Percentiles rank a stretch among this genome's conserved stretches.
Conservation (phyloP, 1,284 basidiomycete species). For the Ganoderma lucidum region DNA sequence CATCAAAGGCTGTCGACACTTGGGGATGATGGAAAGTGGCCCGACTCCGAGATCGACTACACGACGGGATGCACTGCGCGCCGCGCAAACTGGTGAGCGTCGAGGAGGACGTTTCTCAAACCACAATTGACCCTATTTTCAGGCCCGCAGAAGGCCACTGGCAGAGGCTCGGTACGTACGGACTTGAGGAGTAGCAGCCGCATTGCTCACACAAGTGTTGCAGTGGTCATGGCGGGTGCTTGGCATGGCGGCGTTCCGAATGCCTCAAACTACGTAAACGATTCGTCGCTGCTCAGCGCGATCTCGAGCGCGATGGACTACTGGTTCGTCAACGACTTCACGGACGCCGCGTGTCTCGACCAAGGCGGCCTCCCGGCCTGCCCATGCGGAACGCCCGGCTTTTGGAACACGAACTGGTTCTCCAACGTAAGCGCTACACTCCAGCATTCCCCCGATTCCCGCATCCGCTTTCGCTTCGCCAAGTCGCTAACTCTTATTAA, state of each 20-base stretch:
- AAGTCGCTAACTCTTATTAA: background rate
- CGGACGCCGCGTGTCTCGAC: conserved; percentile 54
- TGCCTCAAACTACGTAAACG: conserved; percentile 48
- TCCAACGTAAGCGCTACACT: conserved; percentile 43
- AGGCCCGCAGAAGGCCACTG: conserved; percentile 68
- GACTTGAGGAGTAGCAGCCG: no score
- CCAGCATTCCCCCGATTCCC: background rate
- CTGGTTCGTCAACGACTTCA: conserved; percentile 72
- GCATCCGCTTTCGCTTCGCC: background rate
- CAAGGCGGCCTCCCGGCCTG: conserved; percentile 55
- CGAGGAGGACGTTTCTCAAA: background rate
- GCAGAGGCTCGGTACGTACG: conserved; percentile 59
- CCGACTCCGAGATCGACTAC: conserved; percentile 48
- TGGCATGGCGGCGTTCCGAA: conserved; percentile 60
- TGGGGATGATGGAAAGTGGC: conserved; percentile 61
- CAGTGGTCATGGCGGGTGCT: conserved; percentile 57
- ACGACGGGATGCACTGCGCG: conserved; percentile 63
- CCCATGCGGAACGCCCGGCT: conserved; percentile 63
- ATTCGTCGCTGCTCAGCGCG: conserved; percentile 47
- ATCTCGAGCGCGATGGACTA: conserved; percentile 64
- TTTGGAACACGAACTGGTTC: conserved; percentile 79
- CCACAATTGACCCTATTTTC: background rate
- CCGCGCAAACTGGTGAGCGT: conserved; percentile 63
- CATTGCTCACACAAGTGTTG: background rate
- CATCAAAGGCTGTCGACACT: conserved; percentile 53